Percentiles rank a stretch among this genome's conserved stretches.
These are phyloP conservation scores for Tephrocybe sp. DNA, from an alignment of 768 basidiomycete species.

Conservation along the genomic window DNA sequence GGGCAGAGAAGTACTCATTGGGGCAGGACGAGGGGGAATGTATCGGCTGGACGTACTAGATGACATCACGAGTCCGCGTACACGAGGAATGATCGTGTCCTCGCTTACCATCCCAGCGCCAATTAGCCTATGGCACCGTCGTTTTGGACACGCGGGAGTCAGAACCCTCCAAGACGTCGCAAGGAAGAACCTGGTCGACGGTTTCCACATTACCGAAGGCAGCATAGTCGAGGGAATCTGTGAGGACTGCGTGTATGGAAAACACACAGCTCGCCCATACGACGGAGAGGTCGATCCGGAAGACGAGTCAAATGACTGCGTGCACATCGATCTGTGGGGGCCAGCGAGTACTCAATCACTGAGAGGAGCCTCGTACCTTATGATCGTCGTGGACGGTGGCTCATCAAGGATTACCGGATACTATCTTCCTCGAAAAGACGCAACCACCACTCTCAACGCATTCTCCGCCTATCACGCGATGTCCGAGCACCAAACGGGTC, in stretches of 20 bases:
- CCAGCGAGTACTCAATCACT: conserved; percentile 16
- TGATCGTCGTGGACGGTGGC: conserved; percentile 22
- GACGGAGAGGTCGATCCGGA: conserved; percentile 19
- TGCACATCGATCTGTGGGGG: conserved; percentile 24
- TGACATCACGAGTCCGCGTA: too few species aligned
- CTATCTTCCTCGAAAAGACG: conserved; percentile 23
- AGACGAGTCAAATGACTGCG: conserved; percentile 1
- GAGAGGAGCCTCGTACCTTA: conserved; percentile 21
- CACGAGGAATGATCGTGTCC: too few species aligned
- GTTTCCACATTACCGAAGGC: conserved; percentile 17
- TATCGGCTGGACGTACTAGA: not conserved
- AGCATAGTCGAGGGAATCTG: conserved; percentile 12
- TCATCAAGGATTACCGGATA: conserved; percentile 12
- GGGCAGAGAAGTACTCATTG: not conserved
- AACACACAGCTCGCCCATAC: conserved; percentile 21
- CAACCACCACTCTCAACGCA: conserved; percentile 13
- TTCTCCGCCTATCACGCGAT: conserved; percentile 12
- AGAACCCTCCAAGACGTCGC: not conserved
- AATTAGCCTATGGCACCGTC: not conserved
- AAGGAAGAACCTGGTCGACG: conserved; percentile 14
- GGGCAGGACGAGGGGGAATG: not conserved
- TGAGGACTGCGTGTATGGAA: conserved; percentile 26
- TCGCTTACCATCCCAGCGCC: too few species aligned
- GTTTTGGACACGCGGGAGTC: not conserved
- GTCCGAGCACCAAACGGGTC: conserved; percentile 16